These are phyloP conservation scores for Pseudotsuga menziesii DNA, from an alignment of 75 land plant genomes.

Conservation along the genomic window DNA sequence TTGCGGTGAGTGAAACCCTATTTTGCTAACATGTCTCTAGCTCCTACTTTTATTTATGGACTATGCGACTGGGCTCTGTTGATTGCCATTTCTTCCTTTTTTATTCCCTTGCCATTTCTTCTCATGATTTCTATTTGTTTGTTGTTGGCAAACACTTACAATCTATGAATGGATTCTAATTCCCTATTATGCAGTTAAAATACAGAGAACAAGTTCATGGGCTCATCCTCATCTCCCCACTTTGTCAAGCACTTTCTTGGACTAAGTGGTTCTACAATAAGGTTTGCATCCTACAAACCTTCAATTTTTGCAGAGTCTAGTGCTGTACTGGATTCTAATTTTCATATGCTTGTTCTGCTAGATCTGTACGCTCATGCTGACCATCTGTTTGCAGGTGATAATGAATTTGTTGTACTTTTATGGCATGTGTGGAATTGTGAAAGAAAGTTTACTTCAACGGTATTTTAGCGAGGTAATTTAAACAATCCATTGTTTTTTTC, in stretches of 20 bases:
- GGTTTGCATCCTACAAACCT: constrained; percentile 32
- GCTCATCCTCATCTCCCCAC: constrained; percentile 84
- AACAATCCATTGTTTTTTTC: not conserved
- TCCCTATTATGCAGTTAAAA: constrained; percentile 49
- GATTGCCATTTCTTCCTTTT: not conserved
- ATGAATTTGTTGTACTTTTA: constrained; percentile 79
- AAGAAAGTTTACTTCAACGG: constrained; percentile 74
- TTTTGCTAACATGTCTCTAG: not conserved
- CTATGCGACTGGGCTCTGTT: not conserved
- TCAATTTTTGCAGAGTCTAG: not conserved
- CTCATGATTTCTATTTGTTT: not conserved
- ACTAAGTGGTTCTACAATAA: constrained; percentile 94
- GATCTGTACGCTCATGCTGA: not conserved
- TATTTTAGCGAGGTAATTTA: constrained; percentile 86
- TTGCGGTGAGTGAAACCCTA: constrained; percentile 58
- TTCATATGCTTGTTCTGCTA: not conserved
- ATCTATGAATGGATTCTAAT: not conserved
- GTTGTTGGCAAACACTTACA: not conserved
- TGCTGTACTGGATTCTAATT: not conserved
- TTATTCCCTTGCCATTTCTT: not conserved
- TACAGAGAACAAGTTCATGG: constrained; percentile 76
- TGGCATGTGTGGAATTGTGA: constrained; percentile 83
- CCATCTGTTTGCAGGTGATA: constrained; percentile 49
- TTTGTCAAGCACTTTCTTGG: constrained; percentile 85
- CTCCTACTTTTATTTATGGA: not conserved